Evolutionary conservation across 2,329 filamentous ascomycete genomes (phyloP).

Genomic region (Phaeophleospora eucalypticola): DNA sequence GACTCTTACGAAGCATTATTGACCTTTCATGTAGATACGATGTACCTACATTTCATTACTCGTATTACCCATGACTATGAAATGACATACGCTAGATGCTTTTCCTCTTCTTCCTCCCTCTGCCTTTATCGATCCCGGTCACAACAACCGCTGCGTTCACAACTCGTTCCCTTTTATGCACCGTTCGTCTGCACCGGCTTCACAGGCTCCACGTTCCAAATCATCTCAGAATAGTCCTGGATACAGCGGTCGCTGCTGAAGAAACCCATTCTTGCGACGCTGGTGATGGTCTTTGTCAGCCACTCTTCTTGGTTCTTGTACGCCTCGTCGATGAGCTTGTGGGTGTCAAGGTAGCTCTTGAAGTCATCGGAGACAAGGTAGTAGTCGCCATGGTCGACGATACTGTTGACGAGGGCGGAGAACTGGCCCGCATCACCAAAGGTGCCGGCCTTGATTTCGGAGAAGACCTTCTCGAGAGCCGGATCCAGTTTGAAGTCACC

Average conservation of each 20-base stretch:
- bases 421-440: constrained; percentile 81
- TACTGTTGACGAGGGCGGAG: constrained; percentile 74
- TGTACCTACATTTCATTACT: no score
- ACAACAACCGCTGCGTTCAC: no score
- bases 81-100: no score
- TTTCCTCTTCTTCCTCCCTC: no score
- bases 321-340: constrained; percentile 82
- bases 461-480: constrained; percentile 75
- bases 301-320: constrained; percentile 91
- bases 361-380: constrained; percentile 98
- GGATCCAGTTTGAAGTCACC: constrained; percentile 72
- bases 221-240: constrained; percentile 92
- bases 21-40: no score
- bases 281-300: constrained; percentile 83
- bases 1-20: no score
- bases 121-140: no score
- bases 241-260: constrained; percentile 94
- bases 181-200: neutral
- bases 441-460: constrained; percentile 69
- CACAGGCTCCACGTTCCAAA: constrained; percentile 94
- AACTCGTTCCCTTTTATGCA: no score
- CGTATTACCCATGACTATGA: no score
- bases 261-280: constrained; percentile 89
- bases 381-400: constrained; percentile 91
- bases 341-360: constrained; percentile 87